Evolutionary conservation across 2,329 filamentous ascomycete genomes (phyloP), one percentile per base, ranked within the genome.

Genomic region (Fonsecaea pedrosoi): DNA sequence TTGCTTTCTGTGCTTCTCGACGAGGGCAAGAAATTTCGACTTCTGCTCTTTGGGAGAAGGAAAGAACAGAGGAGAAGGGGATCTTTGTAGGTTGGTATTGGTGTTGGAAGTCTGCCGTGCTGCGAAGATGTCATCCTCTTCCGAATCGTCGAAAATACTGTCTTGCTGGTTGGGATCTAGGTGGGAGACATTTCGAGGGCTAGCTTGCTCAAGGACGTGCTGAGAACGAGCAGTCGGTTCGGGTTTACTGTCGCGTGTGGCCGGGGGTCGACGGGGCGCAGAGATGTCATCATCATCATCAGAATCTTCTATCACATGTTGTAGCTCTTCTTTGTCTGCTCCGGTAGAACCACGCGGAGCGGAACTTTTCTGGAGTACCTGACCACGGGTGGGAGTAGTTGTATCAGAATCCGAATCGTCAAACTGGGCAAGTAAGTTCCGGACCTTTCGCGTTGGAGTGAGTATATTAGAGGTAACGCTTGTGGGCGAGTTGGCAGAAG

Each of bases 1-100:
- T 75, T 95, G 90, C 69, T 89, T 85, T 58, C 89, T 86, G 74
- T 94, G 95, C 73, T 87, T 86, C 54, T 88, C 87, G 10, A 95
- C 85, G 0, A 96, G 85, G 7, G 89, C 90, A 68, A 88, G 82
- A 73, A 96, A 89, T 4, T 89, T 87, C 48, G 86, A 82, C 57
- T 87, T 85, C 7, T 21, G 63, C 2, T 37, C 34, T n/a, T 72
- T 65, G 30, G 62, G 15, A 68, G 65, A 13, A 74, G 76, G 13
- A 76, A 78, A 21, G 81, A 84, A 84, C 3, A 84, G 69, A 0
- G 79, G 78, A 13, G 80, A 81, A n/a, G 73, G 70, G 4, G 77
- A 74, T 40, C 75, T 73, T 65, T 45, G 60, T 12, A 7, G 25
- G 34, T 13, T 35, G 2, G 25, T n/a, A 25, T 34, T 34, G 74